A percentile compares a stretch with the other conserved stretches of the same genome.
Conservation (phyloP, 352 stramenopile species). For the Plasmopara muralis region DNA sequence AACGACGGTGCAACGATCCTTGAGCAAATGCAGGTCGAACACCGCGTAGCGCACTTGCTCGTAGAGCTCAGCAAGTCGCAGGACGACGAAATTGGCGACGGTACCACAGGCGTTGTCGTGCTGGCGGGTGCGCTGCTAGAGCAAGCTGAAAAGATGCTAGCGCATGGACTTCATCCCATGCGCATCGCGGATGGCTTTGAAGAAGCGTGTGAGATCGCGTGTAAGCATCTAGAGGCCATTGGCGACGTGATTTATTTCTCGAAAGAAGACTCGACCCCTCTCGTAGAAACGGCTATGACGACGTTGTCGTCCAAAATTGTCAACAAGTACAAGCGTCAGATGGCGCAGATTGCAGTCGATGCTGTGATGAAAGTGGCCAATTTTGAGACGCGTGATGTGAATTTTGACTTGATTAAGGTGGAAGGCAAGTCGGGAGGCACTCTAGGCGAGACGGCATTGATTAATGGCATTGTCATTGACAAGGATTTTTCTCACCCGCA, state of each 20-base stretch:
- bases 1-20: conserved; percentile 99
- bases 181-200: conserved; percentile 98
- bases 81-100: conserved; percentile 99
- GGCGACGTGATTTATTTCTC: conserved; percentile 95
- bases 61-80: conserved; percentile 98
- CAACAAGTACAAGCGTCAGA: conserved; percentile 97
- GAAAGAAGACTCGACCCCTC: conserved; percentile 90
- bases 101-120: conserved; percentile 99
- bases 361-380: conserved; percentile 97
- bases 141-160: conserved; percentile 95
- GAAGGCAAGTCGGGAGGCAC: conserved; percentile 97
- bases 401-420: conserved; percentile 99
- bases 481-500: conserved; percentile 99
- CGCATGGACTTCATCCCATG: conserved; percentile 96
- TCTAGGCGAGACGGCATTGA: conserved; percentile 96
- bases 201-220: conserved; percentile 94
- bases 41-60: conserved; percentile 97
- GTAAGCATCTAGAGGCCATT: conserved; percentile 93
- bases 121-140: conserved; percentile 96
- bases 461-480: conserved; percentile 99
- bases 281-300: conserved; percentile 97
- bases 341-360: conserved; percentile 98
- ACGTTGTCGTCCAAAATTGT: conserved; percentile 99
- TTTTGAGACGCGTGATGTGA: conserved; percentile 98
- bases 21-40: conserved; percentile 98